Evolutionary conservation across 352 stramenopile genomes (phyloP).

Genomic region (Heterotrichella gracilis): DNA sequence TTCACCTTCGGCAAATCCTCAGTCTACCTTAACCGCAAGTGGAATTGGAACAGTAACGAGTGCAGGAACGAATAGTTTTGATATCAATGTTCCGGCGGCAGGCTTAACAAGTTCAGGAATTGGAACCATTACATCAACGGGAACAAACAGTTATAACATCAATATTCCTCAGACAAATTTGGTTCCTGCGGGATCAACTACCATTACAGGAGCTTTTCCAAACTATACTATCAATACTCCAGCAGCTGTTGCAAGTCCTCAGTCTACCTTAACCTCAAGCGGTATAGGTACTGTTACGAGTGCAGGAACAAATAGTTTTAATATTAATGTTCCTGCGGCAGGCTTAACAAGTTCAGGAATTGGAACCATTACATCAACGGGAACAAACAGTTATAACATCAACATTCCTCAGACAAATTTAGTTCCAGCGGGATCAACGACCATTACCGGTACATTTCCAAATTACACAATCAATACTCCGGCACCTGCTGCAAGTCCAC

Average conservation of each 20-base stretch:
- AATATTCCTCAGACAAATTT: background rate
- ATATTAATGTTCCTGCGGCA: background rate
- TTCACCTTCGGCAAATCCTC: background rate
- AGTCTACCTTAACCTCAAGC: background rate
- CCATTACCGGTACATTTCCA: background rate
- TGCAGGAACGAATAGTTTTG: background rate
- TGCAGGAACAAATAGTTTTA: background rate
- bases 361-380: no score
- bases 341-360: background rate
- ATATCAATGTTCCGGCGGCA: background rate
- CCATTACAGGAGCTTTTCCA: background rate
- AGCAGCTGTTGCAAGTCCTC: no score
- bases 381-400: background rate
- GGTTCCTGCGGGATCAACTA: background rate
- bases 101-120: background rate
- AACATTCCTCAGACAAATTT: background rate
- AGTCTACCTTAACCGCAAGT: background rate
- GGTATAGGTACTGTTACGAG: background rate
- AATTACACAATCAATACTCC: no score
- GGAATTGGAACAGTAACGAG: background rate
- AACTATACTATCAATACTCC: no score
- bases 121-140: no score
- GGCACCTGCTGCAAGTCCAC: background rate
- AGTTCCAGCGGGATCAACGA: background rate
- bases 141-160: background rate